These are phyloP conservation scores for Chaetomium olivaceum DNA, from an alignment of 2,329 filamentous ascomycete species.

Conservation along the genomic window DNA sequence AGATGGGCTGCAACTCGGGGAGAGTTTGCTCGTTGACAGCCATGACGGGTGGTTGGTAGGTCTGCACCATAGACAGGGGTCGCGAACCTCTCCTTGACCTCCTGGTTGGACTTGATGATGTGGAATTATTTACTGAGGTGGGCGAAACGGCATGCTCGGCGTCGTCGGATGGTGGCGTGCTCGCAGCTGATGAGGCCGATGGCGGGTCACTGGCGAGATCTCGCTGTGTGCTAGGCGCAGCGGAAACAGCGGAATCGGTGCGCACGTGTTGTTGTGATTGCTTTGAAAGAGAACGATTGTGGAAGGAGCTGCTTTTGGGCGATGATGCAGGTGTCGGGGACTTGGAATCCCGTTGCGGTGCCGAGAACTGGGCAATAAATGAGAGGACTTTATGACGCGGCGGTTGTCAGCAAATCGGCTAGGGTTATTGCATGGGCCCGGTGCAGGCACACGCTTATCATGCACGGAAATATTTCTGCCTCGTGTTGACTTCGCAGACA, in stretches of 20 bases:
- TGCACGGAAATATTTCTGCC: neutral
- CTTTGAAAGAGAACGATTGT: constrained; percentile 24
- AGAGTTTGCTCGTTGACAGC: constrained; percentile 82
- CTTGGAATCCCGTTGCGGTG: constrained; percentile 45
- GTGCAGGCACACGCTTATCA: constrained; percentile 5
- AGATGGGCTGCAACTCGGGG: constrained; percentile 91
- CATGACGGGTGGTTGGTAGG: constrained; percentile 83
- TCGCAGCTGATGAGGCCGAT: constrained; percentile 29
- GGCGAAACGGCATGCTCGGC: constrained; percentile 45
- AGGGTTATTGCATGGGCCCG: constrained; percentile 24
- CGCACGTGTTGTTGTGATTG: constrained; percentile 36
- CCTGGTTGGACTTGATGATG: constrained; percentile 43
- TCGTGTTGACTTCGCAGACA: neutral
- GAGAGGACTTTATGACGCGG: constrained; percentile 65
- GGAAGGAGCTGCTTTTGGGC: constrained; percentile 42
- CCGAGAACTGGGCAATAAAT: constrained; percentile 81
- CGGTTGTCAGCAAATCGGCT: constrained; percentile 38
- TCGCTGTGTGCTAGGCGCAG: constrained; percentile 25
- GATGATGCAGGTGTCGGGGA: constrained; percentile 49
- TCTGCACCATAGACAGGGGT: constrained; percentile 82
- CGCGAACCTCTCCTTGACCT: constrained; percentile 59
- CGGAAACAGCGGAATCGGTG: constrained; percentile 32
- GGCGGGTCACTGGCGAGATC: constrained; percentile 26
- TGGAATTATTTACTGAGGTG: constrained; percentile 40
- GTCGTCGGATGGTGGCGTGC: constrained; percentile 30